Conservation (phyloP, 345 rosid species). For the Gossypium herbaceum region DNA sequence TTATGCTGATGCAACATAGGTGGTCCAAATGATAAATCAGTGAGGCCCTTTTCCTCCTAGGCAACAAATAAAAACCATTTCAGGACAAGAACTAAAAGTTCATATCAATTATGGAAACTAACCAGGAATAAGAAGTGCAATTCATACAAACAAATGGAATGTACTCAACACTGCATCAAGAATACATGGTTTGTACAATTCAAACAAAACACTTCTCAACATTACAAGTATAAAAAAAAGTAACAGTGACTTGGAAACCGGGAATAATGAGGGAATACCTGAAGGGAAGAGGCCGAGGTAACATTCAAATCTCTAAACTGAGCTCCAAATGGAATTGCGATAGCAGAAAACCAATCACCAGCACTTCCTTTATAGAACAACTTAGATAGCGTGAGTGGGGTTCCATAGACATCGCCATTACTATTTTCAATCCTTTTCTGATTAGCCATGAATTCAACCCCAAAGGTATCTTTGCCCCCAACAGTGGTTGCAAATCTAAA, state of each 20-base stretch:
- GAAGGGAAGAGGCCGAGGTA: conserved; percentile 30
- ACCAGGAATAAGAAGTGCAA: neutral
- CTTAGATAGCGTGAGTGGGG: conserved; percentile 57
- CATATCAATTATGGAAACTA: neutral
- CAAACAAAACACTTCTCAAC: neutral
- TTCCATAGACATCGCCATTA: conserved; percentile 31
- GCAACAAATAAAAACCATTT: conserved; percentile 9
- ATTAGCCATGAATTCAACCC: conserved; percentile 59
- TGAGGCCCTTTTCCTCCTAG: conserved; percentile 57
- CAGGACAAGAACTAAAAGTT: neutral
- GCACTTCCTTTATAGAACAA: conserved; percentile 56
- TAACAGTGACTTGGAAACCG: neutral
- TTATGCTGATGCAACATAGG: conserved; percentile 54
- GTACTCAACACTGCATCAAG: neutral
- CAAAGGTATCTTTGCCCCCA: conserved; percentile 49
- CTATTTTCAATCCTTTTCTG: conserved; percentile 30
- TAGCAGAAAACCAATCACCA: conserved; percentile 65
- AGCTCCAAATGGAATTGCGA: conserved; percentile 76
- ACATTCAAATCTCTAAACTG: conserved; percentile 61
- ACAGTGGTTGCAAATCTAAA: conserved; percentile 61
- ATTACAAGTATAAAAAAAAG: neutral
- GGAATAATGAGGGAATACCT: conserved; percentile 35
- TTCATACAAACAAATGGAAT: neutral
- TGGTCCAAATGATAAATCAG: conserved; percentile 61
- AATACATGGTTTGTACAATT: neutral